Percentiles rank a stretch among this genome's conserved stretches.
Conservation (phyloP, 2,329 filamentous ascomycete genomes). For the Fusarium sp. region DNA sequence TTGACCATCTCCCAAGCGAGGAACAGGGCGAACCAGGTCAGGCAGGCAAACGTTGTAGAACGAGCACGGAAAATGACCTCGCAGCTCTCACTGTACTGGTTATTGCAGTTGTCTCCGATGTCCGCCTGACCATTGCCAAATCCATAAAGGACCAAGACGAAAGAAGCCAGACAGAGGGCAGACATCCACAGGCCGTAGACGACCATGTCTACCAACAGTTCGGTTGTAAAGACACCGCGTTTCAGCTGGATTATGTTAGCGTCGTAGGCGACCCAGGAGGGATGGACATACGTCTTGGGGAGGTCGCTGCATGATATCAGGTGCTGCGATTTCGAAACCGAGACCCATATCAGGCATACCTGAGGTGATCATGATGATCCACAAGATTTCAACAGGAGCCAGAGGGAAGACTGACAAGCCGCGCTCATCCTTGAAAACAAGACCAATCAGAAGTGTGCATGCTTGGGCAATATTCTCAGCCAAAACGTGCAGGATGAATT, state of each 20-base stretch:
- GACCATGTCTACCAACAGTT: conserved; percentile 72
- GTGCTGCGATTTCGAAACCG: conserved; percentile 73
- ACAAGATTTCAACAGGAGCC: conserved; percentile 77
- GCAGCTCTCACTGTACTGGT: conserved; percentile 60
- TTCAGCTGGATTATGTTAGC: conserved; percentile 43
- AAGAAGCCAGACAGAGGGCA: conserved; percentile 63
- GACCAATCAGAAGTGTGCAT: conserved; percentile 71
- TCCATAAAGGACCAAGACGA: conserved; percentile 61
- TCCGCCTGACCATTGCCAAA: conserved; percentile 58
- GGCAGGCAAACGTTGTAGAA: conserved; percentile 74
- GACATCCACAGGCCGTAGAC: conserved; percentile 75
- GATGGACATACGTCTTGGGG: conserved; percentile 64
- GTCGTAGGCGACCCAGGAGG: accelerated
- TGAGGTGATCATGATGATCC: conserved; percentile 83
- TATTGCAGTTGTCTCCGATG: conserved; percentile 69
- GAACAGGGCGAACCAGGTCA: conserved; percentile 79
- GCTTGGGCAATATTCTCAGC: conserved; percentile 76
- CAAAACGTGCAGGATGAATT: conserved; percentile 73
- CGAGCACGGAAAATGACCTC: conserved; percentile 73
- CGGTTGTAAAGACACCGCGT: conserved; percentile 69
- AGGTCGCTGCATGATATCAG: conserved; percentile 74
- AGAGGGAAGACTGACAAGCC: conserved; percentile 75
- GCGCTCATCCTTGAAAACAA: conserved; percentile 72
- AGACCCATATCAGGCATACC: conserved; percentile 79
- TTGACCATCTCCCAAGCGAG: conserved; percentile 80